Evolutionary conservation across 2,329 filamentous ascomycete species (phyloP), one percentile per base, ranked within the genome.

Genomic region (Alternaria sp.): DNA sequence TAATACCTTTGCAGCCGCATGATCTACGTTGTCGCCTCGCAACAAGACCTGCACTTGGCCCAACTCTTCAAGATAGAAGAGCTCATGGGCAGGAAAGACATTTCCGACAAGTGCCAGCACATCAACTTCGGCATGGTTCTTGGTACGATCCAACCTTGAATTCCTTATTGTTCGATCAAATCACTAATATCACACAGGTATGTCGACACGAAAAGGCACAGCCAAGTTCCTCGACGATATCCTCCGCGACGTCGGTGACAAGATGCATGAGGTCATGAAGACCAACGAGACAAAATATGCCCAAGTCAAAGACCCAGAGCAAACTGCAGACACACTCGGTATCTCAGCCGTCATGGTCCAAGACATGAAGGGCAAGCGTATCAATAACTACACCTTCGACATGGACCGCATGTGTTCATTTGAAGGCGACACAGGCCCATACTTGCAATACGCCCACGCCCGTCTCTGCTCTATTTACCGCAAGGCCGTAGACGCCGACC

Each of bases 191-290:
- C 5, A 4, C 8, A 8, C 41, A 65, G 63, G 69, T 41, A 89
- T 90, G 86, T 85, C 83, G 66, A 89, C 87, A 9, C 83, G 87
- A 66, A 89, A 88, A 76, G 87, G 87, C 22, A 82, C 79, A 90
- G 88, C 72, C 32, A 79, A 81, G 61, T 82, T 79, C 59, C 76
- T 85, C n/a, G 80, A 81, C 68, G 81, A 85, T 78, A 82, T 83
- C 60, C 73, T 85, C 43, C 78, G 81, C 58, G 76, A 81, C 44
- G 93, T 96, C 8, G 92, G 88, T 69, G 94, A 97, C 57, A 92
- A 94, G 81, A 99, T 99, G 95, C 94, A 98, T 84, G 92, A 97
- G 63, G 92, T 96, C 53, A 99, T 99, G 95, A 88, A 84, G 80
- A 91, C 90, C 83, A 98, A 98, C 79, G 86, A 91, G 72, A 85